Percentiles rank a stretch among this genome's conserved stretches.
phyloP scores from a whole-genome alignment of 1,284 basidiomycete genomes.

The Exsudoporus floridanus region DNA sequence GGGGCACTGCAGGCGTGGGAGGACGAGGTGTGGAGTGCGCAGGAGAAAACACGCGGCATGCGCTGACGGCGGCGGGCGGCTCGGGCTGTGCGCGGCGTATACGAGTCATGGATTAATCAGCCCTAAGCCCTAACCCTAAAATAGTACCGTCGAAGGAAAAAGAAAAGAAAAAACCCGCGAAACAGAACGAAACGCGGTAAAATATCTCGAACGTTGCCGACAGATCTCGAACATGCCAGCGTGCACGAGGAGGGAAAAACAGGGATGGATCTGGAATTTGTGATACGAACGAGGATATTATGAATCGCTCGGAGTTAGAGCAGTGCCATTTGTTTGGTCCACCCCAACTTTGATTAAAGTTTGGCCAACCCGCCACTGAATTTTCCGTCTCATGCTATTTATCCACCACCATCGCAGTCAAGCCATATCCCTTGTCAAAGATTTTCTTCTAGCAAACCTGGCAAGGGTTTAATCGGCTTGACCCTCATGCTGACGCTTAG shows the following conservation, averaged over 20 bases:
- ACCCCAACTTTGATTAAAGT: constrained; percentile 30
- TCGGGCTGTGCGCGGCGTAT: constrained; percentile 19
- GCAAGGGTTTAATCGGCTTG: constrained; percentile 39
- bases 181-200: neutral
- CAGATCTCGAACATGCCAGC: constrained; percentile 14
- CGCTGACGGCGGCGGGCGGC: constrained; percentile 12
- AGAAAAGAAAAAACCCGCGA: neutral
- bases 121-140: constrained; percentile 27
- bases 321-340: constrained; percentile 32
- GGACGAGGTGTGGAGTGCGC: neutral
- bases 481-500: constrained; percentile 70
- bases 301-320: constrained; percentile 22
- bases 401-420: constrained; percentile 36
- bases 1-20: constrained; percentile 5
- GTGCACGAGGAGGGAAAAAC: neutral
- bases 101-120: neutral
- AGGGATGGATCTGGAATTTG: constrained; percentile 8
- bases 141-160: constrained; percentile 1
- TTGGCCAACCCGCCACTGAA: constrained; percentile 10
- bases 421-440: constrained; percentile 36
- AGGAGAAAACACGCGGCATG: constrained; percentile 28
- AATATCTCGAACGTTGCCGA: neutral
- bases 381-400: constrained; percentile 37
- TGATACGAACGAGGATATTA: constrained; percentile 12
- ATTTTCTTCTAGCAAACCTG: constrained; percentile 35